These are phyloP conservation scores for Cyberlindnera euphorbiiphila DNA, from an alignment of 805 yeast species.

Conservation along the genomic window DNA sequence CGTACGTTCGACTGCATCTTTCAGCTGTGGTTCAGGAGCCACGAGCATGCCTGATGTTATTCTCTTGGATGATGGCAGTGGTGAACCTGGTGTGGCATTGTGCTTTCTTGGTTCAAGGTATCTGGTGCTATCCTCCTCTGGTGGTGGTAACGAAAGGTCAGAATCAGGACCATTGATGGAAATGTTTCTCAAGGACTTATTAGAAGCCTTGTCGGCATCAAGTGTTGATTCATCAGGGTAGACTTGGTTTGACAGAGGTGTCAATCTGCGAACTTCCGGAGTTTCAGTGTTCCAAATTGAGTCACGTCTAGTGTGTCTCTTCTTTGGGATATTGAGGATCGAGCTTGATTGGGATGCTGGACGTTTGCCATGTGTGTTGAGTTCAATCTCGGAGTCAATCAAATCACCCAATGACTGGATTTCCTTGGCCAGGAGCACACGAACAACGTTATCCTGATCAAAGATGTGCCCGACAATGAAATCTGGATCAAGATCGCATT, in stretches of 20 bases:
- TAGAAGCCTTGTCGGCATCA: slow-evolving; percentile 17
- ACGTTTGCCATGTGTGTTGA: slow-evolving; percentile 21
- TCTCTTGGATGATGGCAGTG: slow-evolving; percentile 31
- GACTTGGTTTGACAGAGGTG: slow-evolving; percentile 38
- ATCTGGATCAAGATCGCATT: slow-evolving; percentile 80
- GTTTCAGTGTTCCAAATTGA: slow-evolving; percentile 18
- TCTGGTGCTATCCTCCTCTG: slow-evolving; percentile 21
- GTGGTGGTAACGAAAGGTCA: slow-evolving; percentile 30
- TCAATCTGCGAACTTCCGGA: slow-evolving; percentile 31
- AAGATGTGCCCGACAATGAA: slow-evolving; percentile 64
- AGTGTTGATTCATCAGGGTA: slow-evolving; percentile 27
- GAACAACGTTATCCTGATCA: slow-evolving; percentile 42
- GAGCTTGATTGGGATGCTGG: slow-evolving; percentile 24
- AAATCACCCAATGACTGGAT: slow-evolving; percentile 27
- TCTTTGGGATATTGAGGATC: slow-evolving; percentile 26
- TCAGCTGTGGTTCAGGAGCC: slow-evolving; percentile 40
- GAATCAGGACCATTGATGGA: slow-evolving; percentile 30
- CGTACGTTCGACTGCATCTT: slow-evolving; percentile 37
- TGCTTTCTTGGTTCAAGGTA: slow-evolving; percentile 25
- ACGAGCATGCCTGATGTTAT: slow-evolving; percentile 42
- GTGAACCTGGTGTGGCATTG: slow-evolving; percentile 17
- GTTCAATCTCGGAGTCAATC: slow-evolving; percentile 6
- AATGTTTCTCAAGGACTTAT: slow-evolving; percentile 24
- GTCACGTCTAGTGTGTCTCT: slow-evolving; percentile 15
- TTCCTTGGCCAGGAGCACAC: slow-evolving; percentile 42